Evolutionary conservation across 805 yeast genomes (phyloP).

Genomic region (Brettanomyces custersianus): DNA sequence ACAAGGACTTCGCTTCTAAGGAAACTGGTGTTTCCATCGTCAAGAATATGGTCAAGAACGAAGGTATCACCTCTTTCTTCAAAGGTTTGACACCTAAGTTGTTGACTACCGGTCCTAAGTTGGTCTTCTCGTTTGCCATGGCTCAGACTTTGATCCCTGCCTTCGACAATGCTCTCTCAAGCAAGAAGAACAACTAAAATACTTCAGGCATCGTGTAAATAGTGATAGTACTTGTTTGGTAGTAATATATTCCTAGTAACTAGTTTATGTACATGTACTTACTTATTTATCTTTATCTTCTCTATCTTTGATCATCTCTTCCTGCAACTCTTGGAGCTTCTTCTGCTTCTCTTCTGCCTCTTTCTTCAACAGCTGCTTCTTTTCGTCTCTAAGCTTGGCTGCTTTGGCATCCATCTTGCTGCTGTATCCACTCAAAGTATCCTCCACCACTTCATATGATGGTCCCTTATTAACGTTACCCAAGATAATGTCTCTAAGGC

Average conservation of each 20-base stretch:
- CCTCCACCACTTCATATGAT: conserved; percentile 23
- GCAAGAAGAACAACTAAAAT: conserved; percentile 1
- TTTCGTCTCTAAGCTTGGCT: conserved; percentile 14
- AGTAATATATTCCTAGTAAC: neutral
- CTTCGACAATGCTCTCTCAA: conserved; percentile 61
- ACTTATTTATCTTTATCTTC: neutral
- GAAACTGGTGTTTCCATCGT: conserved; percentile 89
- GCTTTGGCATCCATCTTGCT: conserved; percentile 18
- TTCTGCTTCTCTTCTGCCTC: conserved; percentile 18
- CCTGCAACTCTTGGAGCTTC: conserved; percentile 15
- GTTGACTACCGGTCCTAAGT: conserved; percentile 95
- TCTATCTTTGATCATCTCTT: conserved; percentile 14
- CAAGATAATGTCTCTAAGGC: conserved; percentile 20
- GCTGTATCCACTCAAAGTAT: conserved; percentile 21
- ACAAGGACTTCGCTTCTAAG: conserved; percentile 90
- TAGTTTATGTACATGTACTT: neutral
- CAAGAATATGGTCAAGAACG: conserved; percentile 87
- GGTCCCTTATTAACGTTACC: conserved; percentile 26
- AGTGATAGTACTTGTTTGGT: neutral
- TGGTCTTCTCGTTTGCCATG: conserved; percentile 95
- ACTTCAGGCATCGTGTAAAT: conserved; percentile 2
- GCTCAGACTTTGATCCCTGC: conserved; percentile 97
- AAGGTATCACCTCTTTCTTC: conserved; percentile 85
- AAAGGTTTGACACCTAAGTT: conserved; percentile 95
- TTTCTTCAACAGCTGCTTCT: conserved; percentile 13